Evolutionary conservation across 306 rosid species (phyloP).

Genomic region (Erythrophleum fordii): DNA sequence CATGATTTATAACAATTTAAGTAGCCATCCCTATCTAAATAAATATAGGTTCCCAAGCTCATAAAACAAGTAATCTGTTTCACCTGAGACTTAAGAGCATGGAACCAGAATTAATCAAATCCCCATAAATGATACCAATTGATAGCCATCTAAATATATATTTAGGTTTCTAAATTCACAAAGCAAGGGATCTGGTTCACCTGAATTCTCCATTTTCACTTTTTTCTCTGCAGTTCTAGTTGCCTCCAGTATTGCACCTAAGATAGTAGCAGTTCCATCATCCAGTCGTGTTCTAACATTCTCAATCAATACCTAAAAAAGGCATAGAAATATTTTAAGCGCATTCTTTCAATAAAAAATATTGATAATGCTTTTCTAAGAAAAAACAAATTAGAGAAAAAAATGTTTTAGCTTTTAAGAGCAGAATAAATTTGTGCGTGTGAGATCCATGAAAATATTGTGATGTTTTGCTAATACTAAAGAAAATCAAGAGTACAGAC

Average conservation of each 20-base stretch:
- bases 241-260: slow-evolving; percentile 73
- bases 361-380: slow-evolving; percentile 27
- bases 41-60: slow-evolving; percentile 2
- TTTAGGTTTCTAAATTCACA: slow-evolving; percentile 14
- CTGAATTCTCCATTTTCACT: slow-evolving; percentile 72
- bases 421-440: background rate
- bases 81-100: slow-evolving; percentile 53
- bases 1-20: background rate
- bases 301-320: slow-evolving; percentile 71
- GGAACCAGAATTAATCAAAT: slow-evolving; percentile 26
- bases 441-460: slow-evolving; percentile 29
- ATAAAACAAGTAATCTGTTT: slow-evolving; percentile 25
- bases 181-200: slow-evolving; percentile 46
- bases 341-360: slow-evolving; percentile 25
- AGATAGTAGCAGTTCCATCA: slow-evolving; percentile 72
- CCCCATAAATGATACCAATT: background rate
- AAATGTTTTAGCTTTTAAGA: slow-evolving; percentile 1
- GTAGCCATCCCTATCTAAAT: background rate
- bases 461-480: slow-evolving; percentile 11
- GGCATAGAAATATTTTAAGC: slow-evolving; percentile 33
- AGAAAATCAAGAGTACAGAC: slow-evolving; percentile 25
- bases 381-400: background rate
- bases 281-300: slow-evolving; percentile 73
- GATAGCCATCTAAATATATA: slow-evolving; percentile 9
- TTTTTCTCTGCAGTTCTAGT: slow-evolving; percentile 64